These are phyloP conservation scores for Hypoxylon trugodes DNA, from an alignment of 495 filamentous ascomycete genomes.

Conservation along the genomic window DNA sequence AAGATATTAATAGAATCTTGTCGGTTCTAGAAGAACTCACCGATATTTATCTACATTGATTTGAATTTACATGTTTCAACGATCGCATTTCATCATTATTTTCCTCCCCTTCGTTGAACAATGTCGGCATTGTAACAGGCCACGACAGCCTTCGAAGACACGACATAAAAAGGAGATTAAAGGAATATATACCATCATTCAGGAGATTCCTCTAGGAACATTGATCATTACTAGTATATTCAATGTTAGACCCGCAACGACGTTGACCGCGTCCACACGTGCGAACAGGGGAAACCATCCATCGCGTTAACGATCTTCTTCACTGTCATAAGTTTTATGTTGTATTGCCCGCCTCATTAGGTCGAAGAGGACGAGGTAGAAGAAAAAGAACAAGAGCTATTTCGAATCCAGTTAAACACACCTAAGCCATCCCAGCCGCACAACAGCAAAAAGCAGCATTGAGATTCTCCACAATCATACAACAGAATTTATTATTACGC, in stretches of 20 bases:
- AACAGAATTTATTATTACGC: conserved; percentile 21
- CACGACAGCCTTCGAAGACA: neutral
- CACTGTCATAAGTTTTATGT: conserved; percentile 13
- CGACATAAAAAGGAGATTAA: neutral
- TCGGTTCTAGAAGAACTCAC: conserved; percentile 9
- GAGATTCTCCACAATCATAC: conserved; percentile 20
- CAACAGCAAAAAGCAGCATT: conserved; percentile 10
- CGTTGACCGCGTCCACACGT: conserved; percentile 21
- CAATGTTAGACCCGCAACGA: neutral
- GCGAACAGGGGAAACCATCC: conserved; percentile 21
- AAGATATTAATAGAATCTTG: conserved; percentile 25
- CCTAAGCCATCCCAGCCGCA: conserved; percentile 29
- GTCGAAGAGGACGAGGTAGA: neutral
- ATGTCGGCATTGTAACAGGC: neutral
- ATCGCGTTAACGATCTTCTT: conserved; percentile 6
- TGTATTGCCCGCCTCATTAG: conserved; percentile 13
- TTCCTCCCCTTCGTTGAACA: no score
- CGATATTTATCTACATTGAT: conserved; percentile 4
- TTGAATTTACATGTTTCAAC: conserved; percentile 2
- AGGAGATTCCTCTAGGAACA: conserved; percentile 9
- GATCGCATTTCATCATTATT: neutral
- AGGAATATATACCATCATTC: neutral
- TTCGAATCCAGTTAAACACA: conserved; percentile 30
- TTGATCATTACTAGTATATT: conserved; percentile 5
- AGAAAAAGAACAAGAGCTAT: conserved; percentile 12